A percentile compares a stretch with the other conserved stretches of the same genome.
Conservation (phyloP, 169 alveolate species). For the Plasmodium knowlesi region DNA sequence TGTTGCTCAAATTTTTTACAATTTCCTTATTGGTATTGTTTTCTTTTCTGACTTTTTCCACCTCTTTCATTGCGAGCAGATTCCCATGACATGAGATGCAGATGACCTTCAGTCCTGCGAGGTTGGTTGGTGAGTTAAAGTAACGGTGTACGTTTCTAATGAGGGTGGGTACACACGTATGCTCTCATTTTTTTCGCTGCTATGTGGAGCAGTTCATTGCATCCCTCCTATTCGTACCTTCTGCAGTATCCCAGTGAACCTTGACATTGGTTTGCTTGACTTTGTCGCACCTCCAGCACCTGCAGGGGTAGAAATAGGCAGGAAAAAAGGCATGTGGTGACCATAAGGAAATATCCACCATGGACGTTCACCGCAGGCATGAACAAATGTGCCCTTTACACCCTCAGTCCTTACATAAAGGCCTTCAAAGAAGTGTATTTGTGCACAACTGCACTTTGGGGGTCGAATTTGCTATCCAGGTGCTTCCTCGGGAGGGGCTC, state of each 20-base stretch:
- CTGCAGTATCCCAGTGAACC: slow-evolving; percentile 84
- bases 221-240: slow-evolving; percentile 69
- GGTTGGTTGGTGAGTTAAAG: background rate
- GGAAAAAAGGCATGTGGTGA: background rate
- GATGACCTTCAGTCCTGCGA: slow-evolving; percentile 60
- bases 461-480: slow-evolving; percentile 80
- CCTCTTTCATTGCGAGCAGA: slow-evolving; percentile 56
- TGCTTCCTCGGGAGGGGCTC: slow-evolving; percentile 86
- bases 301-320: slow-evolving; percentile 8
- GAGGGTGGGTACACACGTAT: background rate
- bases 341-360: background rate
- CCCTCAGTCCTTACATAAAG: slow-evolving; percentile 68
- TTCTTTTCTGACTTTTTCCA: slow-evolving; percentile 64
- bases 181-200: background rate
- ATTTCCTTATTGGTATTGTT: slow-evolving; percentile 55
- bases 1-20: slow-evolving; percentile 56
- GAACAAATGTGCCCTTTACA: background rate
- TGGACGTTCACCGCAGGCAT: background rate
- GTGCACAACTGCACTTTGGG: slow-evolving; percentile 78
- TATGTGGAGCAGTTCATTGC: background rate
- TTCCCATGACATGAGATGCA: slow-evolving; percentile 62
- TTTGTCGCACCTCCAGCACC: slow-evolving; percentile 87
- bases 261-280: slow-evolving; percentile 84
- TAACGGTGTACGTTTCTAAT: background rate
- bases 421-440: slow-evolving; percentile 81